Base-by-base conservation (phyloP, 108 stramenopile species). In the Heterococcus sp. region DNA sequence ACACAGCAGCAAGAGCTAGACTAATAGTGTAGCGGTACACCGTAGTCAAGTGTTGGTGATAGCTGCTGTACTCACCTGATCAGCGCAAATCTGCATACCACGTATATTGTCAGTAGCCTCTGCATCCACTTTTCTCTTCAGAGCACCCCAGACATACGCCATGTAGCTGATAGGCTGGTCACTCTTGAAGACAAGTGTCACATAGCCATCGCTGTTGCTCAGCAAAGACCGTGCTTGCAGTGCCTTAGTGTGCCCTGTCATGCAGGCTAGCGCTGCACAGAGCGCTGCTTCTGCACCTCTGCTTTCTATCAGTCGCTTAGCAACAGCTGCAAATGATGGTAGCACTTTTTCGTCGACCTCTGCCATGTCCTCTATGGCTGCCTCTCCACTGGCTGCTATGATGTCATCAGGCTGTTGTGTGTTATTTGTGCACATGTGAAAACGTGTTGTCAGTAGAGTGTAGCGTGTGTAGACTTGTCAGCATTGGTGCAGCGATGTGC, bases 331-430 rank as follows among this genome's bases (percentile, higher is more conserved):
- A 85, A 82, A 89, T 65, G n/a, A 0, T 37, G 46, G 66, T 11
- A 84, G 3, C 26, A 86, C 87, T 31, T 82, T 38, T 27, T 33
- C 74, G 65, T 87, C 82, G 14, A 89, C 72, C 67, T 64, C 85
- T 34, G 36, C 69, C 63, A 89, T 39, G 65, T 78, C 73, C 36
- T 82, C 85, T 8, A 76, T 75, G 36, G 85, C 78, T 21, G 87
- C 74, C 38, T 63, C 38, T 35, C 87, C 88, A n/a, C 85, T 75
- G 3, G 87, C 73, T 34, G 71, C 30, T 28, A 87, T 74, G 38
- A 89, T 82, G 87, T 89, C 88, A 4, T 76, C 68, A 8, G 85
- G 84, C 85, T 89, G 88, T 29, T 74, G 85, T 4, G 40, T 64
- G 35, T 80, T n/a, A n/a, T n/a, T n/a, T n/a, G n/a, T n/a, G n/a